A percentile compares a stretch with the other conserved stretches of the same genome.
phyloP scores from a whole-genome alignment of 164 flowering plant genomes.

The Stephania japonica region DNA sequence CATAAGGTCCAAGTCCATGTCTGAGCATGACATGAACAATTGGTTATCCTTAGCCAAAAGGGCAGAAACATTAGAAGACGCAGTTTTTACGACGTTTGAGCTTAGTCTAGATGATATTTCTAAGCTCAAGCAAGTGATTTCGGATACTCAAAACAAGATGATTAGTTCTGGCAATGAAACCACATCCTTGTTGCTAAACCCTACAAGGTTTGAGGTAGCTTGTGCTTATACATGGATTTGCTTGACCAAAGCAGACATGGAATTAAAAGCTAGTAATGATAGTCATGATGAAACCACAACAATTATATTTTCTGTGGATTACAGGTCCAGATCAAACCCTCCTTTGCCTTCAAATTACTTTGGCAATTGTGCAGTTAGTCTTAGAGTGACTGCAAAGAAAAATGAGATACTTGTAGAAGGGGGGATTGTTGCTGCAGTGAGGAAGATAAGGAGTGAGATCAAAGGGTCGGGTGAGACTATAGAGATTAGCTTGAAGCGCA shows the following conservation, averaged over 20 bases:
- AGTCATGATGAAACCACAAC: not conserved
- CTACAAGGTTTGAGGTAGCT: not conserved
- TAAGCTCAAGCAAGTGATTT: not conserved
- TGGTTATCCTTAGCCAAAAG: too few relatives aligned
- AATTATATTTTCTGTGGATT: not conserved
- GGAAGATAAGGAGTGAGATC: not conserved
- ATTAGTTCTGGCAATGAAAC: too few relatives aligned
- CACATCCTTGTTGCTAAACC: too few relatives aligned
- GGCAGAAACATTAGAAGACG: not conserved
- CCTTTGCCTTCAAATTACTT: not conserved
- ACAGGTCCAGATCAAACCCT: not conserved
- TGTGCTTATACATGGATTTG: slow-evolving; percentile 5
- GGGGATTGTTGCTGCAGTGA: not conserved
- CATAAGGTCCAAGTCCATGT: not conserved
- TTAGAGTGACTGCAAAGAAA: not conserved
- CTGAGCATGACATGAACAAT: too few relatives aligned
- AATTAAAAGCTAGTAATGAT: too few relatives aligned
- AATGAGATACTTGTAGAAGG: not conserved
- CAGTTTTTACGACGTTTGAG: not conserved
- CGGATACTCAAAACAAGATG: not conserved
- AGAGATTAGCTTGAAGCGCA: too few relatives aligned
- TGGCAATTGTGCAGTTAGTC: not conserved
- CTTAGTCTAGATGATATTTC: not conserved
- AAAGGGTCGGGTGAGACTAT: not conserved
- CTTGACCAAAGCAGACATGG: not conserved